Evolutionary conservation across 306 rosid species (phyloP).

Genomic region (Vigna radiata): DNA sequence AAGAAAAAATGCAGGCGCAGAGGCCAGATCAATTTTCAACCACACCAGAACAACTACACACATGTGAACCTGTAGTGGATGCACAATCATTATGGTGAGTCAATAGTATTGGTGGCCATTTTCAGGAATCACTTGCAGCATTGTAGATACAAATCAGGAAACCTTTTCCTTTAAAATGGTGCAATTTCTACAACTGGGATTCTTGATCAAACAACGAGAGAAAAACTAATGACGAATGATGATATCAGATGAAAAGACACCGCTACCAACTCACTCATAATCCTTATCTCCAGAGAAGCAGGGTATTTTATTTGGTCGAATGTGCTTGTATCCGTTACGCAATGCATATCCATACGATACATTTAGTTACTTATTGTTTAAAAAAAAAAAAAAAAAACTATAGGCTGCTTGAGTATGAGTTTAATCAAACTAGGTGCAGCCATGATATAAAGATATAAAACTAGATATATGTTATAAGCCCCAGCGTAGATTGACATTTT

Average conservation of each 20-base stretch:
- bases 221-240: neutral
- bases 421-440: neutral
- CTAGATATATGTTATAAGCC: neutral
- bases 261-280: constrained; percentile 1
- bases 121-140: neutral
- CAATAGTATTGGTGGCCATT: neutral
- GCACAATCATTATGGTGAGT: neutral
- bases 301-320: neutral
- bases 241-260: neutral
- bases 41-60: neutral
- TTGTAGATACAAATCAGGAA: neutral
- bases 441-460: neutral
- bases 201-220: neutral
- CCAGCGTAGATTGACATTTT: neutral
- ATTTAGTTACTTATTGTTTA: neutral
- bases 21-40: neutral
- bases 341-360: neutral
- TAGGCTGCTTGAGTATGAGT: neutral
- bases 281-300: neutral
- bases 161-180: neutral
- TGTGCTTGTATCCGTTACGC: neutral
- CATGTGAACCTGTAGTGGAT: neutral
- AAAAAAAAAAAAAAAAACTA: neutral
- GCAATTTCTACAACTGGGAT: constrained; percentile 7
- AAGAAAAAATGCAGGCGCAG: constrained; percentile 15